Conservation (phyloP, 805 yeast species). For the Candida sonorensis region DNA sequence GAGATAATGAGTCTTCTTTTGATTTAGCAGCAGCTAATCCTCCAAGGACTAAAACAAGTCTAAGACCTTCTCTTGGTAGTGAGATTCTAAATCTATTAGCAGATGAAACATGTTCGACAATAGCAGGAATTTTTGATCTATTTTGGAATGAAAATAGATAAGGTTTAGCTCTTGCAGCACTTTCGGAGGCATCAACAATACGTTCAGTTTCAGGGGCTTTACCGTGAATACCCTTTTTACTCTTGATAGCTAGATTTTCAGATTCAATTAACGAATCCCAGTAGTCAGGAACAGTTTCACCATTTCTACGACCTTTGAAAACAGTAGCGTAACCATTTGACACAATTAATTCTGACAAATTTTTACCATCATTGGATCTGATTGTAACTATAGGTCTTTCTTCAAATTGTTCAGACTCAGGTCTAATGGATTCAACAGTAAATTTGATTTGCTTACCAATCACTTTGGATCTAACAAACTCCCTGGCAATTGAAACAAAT, state of each 20-base stretch:
- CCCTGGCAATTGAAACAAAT: constrained; percentile 61
- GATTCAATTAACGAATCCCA: constrained; percentile 75
- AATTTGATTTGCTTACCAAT: constrained; percentile 68
- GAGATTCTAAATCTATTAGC: constrained; percentile 60
- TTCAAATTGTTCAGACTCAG: constrained; percentile 53
- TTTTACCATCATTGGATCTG: constrained; percentile 40
- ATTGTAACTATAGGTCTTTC: constrained; percentile 62
- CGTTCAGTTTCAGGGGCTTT: constrained; percentile 54
- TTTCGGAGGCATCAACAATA: constrained; percentile 75
- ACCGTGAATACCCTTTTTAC: constrained; percentile 56
- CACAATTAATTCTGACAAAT: constrained; percentile 56
- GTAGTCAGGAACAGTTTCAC: constrained; percentile 59
- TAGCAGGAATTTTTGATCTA: constrained; percentile 56
- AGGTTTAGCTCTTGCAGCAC: constrained; percentile 62
- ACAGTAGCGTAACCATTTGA: constrained; percentile 71
- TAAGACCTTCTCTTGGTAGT: constrained; percentile 66
- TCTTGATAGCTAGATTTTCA: constrained; percentile 52
- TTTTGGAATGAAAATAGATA: constrained; percentile 64
- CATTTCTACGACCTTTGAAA: constrained; percentile 62
- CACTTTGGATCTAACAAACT: constrained; percentile 58
- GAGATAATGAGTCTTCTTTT: constrained; percentile 31
- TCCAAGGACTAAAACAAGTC: constrained; percentile 65
- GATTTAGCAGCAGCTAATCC: constrained; percentile 49
- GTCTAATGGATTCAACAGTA: constrained; percentile 57
- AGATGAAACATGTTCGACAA: constrained; percentile 67